Evolutionary conservation across 805 yeast genomes (phyloP).

Genomic region (Starmera caribaea): DNA sequence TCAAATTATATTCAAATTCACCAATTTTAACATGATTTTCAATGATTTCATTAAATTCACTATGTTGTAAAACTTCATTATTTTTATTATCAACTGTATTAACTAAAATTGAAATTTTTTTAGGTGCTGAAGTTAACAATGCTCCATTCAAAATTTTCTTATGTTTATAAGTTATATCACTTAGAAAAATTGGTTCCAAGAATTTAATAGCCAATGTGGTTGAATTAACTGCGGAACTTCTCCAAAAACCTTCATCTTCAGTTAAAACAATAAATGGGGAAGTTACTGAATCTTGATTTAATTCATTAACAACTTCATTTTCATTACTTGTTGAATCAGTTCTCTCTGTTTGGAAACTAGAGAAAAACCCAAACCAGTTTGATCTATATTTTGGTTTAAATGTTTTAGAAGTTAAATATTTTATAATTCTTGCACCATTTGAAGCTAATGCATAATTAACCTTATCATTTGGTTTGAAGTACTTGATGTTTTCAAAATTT

Average conservation of each 20-base stretch:
- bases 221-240: slow-evolving; percentile 3
- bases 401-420: slow-evolving; percentile 25
- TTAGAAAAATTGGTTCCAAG: slow-evolving; percentile 27
- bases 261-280: slow-evolving; percentile 17
- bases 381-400: slow-evolving; percentile 14
- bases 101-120: slow-evolving; percentile 22
- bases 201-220: slow-evolving; percentile 26
- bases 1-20: slow-evolving; percentile 18
- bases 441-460: slow-evolving; percentile 24
- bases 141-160: slow-evolving; percentile 27
- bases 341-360: neutral
- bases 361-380: neutral
- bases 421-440: slow-evolving; percentile 27
- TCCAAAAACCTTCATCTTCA: slow-evolving; percentile 17
- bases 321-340: neutral
- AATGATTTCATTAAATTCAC: slow-evolving; percentile 3
- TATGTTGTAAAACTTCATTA: neutral
- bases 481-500: neutral
- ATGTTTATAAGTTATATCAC: slow-evolving; percentile 25
- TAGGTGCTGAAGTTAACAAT: slow-evolving; percentile 30
- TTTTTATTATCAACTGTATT: slow-evolving; percentile 4
- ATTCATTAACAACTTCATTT: neutral
- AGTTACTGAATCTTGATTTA: slow-evolving; percentile 1
- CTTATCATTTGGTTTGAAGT: slow-evolving; percentile 13
- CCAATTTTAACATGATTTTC: slow-evolving; percentile 16